Evolutionary conservation across 768 basidiomycete genomes (phyloP).

Genomic region (Leccinum truebloodii): DNA sequence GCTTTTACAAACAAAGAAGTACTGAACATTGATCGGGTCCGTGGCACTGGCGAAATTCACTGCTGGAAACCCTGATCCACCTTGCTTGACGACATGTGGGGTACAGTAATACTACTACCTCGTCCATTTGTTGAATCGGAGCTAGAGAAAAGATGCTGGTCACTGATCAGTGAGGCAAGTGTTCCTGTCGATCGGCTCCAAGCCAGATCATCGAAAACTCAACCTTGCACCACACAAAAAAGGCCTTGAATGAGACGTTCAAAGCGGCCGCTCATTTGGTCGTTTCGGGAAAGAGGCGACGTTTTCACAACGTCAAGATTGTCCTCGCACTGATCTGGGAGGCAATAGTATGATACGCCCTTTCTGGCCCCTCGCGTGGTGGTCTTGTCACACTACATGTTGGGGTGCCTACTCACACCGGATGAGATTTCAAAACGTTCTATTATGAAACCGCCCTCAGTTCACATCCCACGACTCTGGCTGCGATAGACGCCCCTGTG

Average conservation of each 20-base stretch:
- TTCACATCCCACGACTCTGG: constrained; percentile 54
- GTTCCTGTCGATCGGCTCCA: constrained; percentile 3
- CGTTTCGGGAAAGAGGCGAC: constrained; percentile 67
- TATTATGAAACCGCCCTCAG: constrained; percentile 76
- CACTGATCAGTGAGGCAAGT: constrained; percentile 54
- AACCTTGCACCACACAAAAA: constrained; percentile 3
- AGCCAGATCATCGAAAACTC: not conserved
- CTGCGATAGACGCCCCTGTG: constrained; percentile 54
- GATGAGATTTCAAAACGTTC: constrained; percentile 73
- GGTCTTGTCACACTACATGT: constrained; percentile 56
- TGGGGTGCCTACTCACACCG: constrained; percentile 65
- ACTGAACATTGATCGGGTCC: no score
- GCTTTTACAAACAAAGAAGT: no score
- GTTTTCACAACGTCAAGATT: constrained; percentile 57
- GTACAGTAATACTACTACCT: no score
- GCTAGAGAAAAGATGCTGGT: no score
- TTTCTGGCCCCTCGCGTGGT: constrained; percentile 71
- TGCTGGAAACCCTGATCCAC: no score
- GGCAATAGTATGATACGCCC: constrained; percentile 49
- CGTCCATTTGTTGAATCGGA: no score
- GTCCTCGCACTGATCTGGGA: constrained; percentile 70
- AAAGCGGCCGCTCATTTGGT: constrained; percentile 81
- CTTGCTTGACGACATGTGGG: no score
- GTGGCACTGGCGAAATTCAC: no score
- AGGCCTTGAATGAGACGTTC: constrained; percentile 83